Evolutionary conservation across 257 asterid species (phyloP), one percentile per base, ranked within the genome.

Genomic region (Apocynum venetum): DNA sequence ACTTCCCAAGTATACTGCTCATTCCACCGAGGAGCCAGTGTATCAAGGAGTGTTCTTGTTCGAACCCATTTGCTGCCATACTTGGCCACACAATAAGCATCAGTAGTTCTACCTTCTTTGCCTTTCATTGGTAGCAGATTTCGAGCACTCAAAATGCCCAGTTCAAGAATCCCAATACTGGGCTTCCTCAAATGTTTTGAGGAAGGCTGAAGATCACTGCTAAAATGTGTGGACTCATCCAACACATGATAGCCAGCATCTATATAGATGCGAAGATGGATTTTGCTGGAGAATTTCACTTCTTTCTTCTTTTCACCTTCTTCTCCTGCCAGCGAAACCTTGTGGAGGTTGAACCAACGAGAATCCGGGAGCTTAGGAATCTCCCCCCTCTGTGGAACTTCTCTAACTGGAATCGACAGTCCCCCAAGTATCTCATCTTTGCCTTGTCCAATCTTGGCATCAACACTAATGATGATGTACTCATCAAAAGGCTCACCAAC

Each of bases 1-100:
- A 95, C 99, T 68, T 95, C 99, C 99, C 99, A 95, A 0, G 99
- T 93, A 71, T 91, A 95, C 90, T 95, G 99, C 87, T 95, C 99
- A 47, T 95, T 95, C 97, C 96, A 95, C 14, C 88, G 83, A 46
- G 99, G 99, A 57, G 86, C 83, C 74, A 91, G 83, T 5, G 90
- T 86, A 85, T 91, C 88, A 6, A 93, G 88, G 43, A 93, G 92
- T 1, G 99, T 95, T 74, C 98, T 85, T 11, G 99, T 95, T 41
- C 98, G 90, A 57, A 90, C 87, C 99, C 98, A 95, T 77, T 95
- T 95, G 91, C 87, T 93, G n/a, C 99, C 99, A 49, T 95, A 95
- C 83, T 91, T 95, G 0, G 97, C 99, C 59, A 95, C 96, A 48
- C 99, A 95, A 63, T 95, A 95, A 8, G 99, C 91, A 77, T 95